Base-by-base conservation (phyloP, 2,329 filamentous ascomycete species). In the Paramyrothecium sp. region DNA sequence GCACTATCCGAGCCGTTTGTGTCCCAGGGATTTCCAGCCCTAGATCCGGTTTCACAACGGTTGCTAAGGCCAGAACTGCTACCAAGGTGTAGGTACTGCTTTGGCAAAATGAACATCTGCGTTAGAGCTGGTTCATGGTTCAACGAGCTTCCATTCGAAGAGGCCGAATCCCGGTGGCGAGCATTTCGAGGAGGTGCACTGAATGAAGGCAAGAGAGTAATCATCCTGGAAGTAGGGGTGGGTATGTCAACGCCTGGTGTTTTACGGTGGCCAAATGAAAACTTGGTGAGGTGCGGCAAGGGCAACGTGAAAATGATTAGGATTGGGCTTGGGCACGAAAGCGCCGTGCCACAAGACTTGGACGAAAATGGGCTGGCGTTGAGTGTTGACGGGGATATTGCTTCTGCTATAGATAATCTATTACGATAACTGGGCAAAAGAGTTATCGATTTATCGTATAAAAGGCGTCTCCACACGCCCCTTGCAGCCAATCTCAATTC, bases 161-260 rank as follows among this genome's bases (percentile, higher is more conserved):
- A 33, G 5, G 64, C 56, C 1, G 65, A 67, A 16, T 5, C 7
- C 1, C 30, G 23, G 1, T 65, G 64, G 64, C 56, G 22, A 10
- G 44, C 34, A 2, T 65, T 60, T 55, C 59, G 47, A 3, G 49
- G 52, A 0, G 10, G 62, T 2, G 21, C 62, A 0, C 7, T 55
- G 0, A n/a, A 41, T 2, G 62, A 61, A 4, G 61, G 54, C 5
- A 67, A 63, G 20, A 61, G 53, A 1, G 0, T 67, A 8, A 63
- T 67, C 2, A 56, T 67, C 21, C 1, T 67, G 3, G 65, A 67
- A 1, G 59, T 67, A 0, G 65, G 65, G 0, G 65, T 65, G 0
- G 65, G 65, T 0, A 63, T 62, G 59, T 66, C 64, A n/a, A 67
- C 65, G 0, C 63, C 65, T 0, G 64, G 65, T 0, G 65, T 66